phyloP scores from a whole-genome alignment of 176 grass and related monocot genomes.

The Dendrocalamus sinicus region DNA sequence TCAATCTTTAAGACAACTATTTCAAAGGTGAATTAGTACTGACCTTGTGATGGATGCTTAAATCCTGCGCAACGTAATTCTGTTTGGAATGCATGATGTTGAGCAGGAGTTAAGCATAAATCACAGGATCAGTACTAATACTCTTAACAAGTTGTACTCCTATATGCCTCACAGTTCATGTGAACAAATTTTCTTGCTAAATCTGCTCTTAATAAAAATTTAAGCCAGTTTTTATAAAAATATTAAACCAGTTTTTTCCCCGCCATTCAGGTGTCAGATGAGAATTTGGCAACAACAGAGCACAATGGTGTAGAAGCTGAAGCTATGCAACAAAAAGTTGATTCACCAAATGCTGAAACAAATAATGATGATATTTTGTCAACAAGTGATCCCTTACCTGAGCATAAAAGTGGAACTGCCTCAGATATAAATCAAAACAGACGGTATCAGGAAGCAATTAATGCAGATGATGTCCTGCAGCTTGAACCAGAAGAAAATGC shows the following conservation, averaged over 20 bases:
- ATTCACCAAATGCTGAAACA: slow-evolving; percentile 18
- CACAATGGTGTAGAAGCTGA: slow-evolving; percentile 31
- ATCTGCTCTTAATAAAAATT: slow-evolving; percentile 10
- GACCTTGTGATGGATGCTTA: neutral
- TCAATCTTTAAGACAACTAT: slow-evolving; percentile 11
- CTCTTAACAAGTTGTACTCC: neutral
- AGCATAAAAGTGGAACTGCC: neutral
- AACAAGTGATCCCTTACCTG: neutral
- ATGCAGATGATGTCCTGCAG: slow-evolving; percentile 15
- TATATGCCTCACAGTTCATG: neutral
- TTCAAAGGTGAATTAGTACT: neutral
- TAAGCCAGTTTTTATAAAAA: neutral
- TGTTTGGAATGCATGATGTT: neutral
- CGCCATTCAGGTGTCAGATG: slow-evolving; percentile 46
- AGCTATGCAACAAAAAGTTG: slow-evolving; percentile 22
- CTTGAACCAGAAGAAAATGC: slow-evolving; percentile 31
- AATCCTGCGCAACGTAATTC: neutral
- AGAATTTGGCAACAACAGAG: slow-evolving; percentile 34
- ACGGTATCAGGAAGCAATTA: slow-evolving; percentile 11
- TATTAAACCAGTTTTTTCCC: neutral
- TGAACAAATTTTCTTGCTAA: slow-evolving; percentile 27
- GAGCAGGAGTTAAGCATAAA: slow-evolving; percentile 43
- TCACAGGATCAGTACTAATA: slow-evolving; percentile 41
- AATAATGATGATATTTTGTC: neutral
- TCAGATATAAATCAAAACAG: slow-evolving; percentile 5